Evolutionary conservation across 257 asterid genomes (phyloP).

Genomic region (Marsdenia floribunda): DNA sequence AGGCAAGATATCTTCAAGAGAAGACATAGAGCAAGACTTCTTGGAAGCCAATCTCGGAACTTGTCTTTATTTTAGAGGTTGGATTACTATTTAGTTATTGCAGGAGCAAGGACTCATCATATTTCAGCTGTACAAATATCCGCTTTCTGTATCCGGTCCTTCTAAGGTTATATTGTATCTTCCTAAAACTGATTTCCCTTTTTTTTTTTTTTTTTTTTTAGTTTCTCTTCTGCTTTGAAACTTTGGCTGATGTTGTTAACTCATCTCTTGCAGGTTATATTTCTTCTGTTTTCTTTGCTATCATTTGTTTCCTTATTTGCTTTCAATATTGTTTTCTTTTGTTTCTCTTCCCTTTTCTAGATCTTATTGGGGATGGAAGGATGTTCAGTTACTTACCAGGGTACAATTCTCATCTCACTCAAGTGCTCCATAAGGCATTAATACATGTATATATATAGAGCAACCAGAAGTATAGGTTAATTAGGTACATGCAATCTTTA

Average conservation of each 20-base stretch:
- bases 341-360: background rate
- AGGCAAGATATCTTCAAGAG: conserved; percentile 35
- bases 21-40: conserved; percentile 30
- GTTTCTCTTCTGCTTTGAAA: background rate
- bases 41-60: conserved; percentile 16
- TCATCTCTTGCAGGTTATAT: background rate
- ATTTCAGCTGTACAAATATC: conserved; percentile 1
- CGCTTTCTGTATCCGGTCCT: background rate
- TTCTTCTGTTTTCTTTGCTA: background rate
- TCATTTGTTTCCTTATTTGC: background rate
- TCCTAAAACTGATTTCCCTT: background rate
- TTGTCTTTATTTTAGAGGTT: conserved; percentile 15
- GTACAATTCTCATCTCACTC: background rate
- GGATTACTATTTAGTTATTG: background rate
- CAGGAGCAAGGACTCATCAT: conserved; percentile 7
- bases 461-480: background rate
- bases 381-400: background rate
- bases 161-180: background rate
- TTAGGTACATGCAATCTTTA: background rate
- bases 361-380: background rate
- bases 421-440: background rate
- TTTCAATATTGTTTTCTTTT: background rate
- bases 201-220: too few species aligned
- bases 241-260: background rate
- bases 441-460: background rate